Evolutionary conservation across 352 stramenopile genomes (phyloP).

Genomic region (Globisporangium splendens): DNA sequence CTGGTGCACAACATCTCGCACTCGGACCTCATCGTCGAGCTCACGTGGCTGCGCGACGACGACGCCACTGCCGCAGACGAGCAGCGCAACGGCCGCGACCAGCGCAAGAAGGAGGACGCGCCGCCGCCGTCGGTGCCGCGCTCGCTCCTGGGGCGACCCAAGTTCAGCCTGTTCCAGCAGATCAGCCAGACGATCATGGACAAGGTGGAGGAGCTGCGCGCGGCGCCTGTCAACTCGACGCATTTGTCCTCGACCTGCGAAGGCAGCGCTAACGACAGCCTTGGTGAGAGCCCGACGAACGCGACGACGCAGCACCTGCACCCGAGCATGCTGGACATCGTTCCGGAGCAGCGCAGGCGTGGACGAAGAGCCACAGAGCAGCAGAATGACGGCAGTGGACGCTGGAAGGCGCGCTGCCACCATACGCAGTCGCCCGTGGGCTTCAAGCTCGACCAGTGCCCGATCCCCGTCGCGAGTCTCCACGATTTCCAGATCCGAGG

Average conservation of each 20-base stretch:
- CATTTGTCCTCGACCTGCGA: slow-evolving; percentile 7
- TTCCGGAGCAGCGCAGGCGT: slow-evolving; percentile 12
- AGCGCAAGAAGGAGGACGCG: slow-evolving; percentile 5
- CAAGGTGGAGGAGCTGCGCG: slow-evolving; percentile 45
- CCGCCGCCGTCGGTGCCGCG: slow-evolving; percentile 27
- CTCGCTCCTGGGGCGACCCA: slow-evolving; percentile 70
- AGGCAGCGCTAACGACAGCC: slow-evolving; percentile 26
- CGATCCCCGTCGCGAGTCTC: slow-evolving; percentile 51
- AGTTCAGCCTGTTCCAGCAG: slow-evolving; percentile 88
- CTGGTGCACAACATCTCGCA: slow-evolving; percentile 97
- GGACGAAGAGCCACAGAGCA: not conserved
- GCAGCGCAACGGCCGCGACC: slow-evolving; percentile 6
- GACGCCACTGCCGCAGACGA: slow-evolving; percentile 1
- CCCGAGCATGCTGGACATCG: slow-evolving; percentile 63
- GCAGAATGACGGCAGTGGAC: slow-evolving; percentile 23
- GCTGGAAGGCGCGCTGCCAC: slow-evolving; percentile 52
- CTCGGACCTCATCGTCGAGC: slow-evolving; percentile 93
- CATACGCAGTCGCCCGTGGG: slow-evolving; percentile 75
- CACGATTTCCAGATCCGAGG: slow-evolving; percentile 65
- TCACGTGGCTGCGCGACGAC: slow-evolving; percentile 67
- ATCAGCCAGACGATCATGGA: slow-evolving; percentile 73
- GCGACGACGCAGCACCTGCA: slow-evolving; percentile 55
- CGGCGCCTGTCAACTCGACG: slow-evolving; percentile 2
- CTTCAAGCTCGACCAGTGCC: slow-evolving; percentile 59
- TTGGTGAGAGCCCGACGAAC: slow-evolving; percentile 11